phyloP scores from a whole-genome alignment of 2,329 filamentous ascomycete genomes.

The Beauveria scarabaeidicola region DNA sequence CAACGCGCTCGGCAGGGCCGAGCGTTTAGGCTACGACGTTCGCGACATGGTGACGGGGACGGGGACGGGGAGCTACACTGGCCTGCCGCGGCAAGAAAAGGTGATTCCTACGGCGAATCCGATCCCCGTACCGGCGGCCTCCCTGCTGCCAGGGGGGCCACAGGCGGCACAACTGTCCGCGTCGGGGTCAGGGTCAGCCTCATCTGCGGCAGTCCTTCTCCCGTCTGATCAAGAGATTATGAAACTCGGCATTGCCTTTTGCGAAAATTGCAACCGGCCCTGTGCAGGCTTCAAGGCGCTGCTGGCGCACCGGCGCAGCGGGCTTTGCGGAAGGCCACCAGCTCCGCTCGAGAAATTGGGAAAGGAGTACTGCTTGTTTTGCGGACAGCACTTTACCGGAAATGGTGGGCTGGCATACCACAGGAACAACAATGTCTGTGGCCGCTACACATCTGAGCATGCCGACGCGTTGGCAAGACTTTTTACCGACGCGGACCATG shows the following conservation, averaged over 20 bases:
- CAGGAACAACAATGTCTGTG: constrained; percentile 35
- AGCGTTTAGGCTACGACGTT: constrained; percentile 48
- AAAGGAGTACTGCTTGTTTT: constrained; percentile 35
- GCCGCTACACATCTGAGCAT: constrained; percentile 24
- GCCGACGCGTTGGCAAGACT: neutral
- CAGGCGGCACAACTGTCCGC: neutral
- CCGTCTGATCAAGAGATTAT: neutral
- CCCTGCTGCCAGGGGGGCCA: neutral
- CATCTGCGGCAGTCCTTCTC: neutral
- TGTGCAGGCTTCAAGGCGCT: constrained; percentile 25
- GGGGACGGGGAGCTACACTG: constrained; percentile 19
- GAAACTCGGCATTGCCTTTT: neutral
- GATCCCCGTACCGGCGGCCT: neutral
- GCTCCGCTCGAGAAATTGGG: constrained; percentile 13
- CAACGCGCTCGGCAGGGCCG: constrained; percentile 47
- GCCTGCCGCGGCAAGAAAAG: constrained; percentile 23
- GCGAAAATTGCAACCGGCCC: constrained; percentile 23
- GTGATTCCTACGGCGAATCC: constrained; percentile 25
- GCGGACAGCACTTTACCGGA: constrained; percentile 36
- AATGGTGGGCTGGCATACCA: constrained; percentile 37
- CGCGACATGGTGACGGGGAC: constrained; percentile 34
- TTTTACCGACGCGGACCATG: neutral
- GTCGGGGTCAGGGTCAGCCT: neutral
- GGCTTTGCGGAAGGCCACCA: constrained; percentile 17
- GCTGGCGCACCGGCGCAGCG: constrained; percentile 22